phyloP scores from a whole-genome alignment of 2,329 filamentous ascomycete species.

The Monilinia vaccinii-corymbosi region DNA sequence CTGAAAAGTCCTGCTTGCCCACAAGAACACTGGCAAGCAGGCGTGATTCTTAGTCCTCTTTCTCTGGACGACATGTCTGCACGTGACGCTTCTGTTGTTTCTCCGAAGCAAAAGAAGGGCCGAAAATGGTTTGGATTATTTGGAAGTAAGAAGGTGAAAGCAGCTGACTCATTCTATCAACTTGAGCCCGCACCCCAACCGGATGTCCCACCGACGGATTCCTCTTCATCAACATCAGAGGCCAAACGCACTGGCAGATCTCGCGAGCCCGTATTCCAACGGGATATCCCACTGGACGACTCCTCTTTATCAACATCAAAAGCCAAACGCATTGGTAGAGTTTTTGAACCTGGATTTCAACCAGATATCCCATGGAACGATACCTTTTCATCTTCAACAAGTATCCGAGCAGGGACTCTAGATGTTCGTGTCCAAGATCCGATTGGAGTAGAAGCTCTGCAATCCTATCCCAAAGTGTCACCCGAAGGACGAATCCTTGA shows the following conservation, averaged over 20 bases:
- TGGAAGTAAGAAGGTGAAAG: conserved; percentile 33
- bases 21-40: conserved; percentile 18
- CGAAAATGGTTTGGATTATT: conserved; percentile 51
- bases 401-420: conserved; percentile 9
- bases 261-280: too few species aligned
- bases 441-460: conserved; percentile 6
- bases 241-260: conserved; percentile 12
- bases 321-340: too few species aligned
- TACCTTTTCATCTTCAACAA: neutral
- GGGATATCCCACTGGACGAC: too few species aligned
- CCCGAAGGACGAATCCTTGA: conserved; percentile 44
- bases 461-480: neutral
- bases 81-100: conserved; percentile 7
- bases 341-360: too few species aligned
- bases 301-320: too few species aligned
- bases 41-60: too few species aligned
- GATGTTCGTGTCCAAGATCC: conserved; percentile 21
- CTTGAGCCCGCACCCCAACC: conserved; percentile 21
- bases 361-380: too few species aligned
- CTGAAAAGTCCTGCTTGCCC: conserved; percentile 56
- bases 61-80: conserved; percentile 15
- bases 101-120: conserved; percentile 37
- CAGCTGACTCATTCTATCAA: conserved; percentile 26
- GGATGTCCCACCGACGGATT: conserved; percentile 4
- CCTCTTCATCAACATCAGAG: conserved; percentile 7